Evolutionary conservation across 306 rosid species (phyloP).

Genomic region (Benincasa hispida): DNA sequence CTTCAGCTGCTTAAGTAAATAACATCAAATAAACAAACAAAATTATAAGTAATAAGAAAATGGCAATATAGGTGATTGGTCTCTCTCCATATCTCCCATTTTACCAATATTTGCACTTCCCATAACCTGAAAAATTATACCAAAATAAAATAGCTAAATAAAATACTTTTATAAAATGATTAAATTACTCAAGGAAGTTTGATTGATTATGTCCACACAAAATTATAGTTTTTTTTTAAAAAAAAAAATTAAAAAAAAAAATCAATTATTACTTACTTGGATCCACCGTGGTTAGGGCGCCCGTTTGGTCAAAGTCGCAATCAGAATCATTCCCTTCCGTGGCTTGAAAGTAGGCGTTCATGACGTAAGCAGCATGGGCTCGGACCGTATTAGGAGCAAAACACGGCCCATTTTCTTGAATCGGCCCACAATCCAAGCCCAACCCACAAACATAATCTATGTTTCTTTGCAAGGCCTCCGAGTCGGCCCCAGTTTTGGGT

Average conservation of each 20-base stretch:
- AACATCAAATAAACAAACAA: too few species aligned
- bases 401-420: constrained; percentile 27
- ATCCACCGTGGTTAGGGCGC: constrained; percentile 18
- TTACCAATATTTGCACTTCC: constrained; percentile 2
- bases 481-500: constrained; percentile 16
- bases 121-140: constrained; percentile 6
- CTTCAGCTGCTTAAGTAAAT: neutral
- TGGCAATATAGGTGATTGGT: neutral
- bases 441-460: constrained; percentile 32
- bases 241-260: too few species aligned
- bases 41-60: neutral
- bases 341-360: constrained; percentile 42
- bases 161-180: too few species aligned
- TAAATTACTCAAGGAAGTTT: too few species aligned
- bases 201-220: too few species aligned
- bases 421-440: constrained; percentile 35
- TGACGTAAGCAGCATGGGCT: constrained; percentile 60
- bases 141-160: too few species aligned
- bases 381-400: constrained; percentile 36
- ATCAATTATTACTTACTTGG: constrained; percentile 15
- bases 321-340: constrained; percentile 13
- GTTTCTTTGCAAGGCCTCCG: constrained; percentile 26
- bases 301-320: constrained; percentile 30
- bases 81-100: neutral
- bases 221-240: too few species aligned